Evolutionary conservation across 1,139 yeast species (phyloP).

Genomic region (Candida sojae): DNA sequence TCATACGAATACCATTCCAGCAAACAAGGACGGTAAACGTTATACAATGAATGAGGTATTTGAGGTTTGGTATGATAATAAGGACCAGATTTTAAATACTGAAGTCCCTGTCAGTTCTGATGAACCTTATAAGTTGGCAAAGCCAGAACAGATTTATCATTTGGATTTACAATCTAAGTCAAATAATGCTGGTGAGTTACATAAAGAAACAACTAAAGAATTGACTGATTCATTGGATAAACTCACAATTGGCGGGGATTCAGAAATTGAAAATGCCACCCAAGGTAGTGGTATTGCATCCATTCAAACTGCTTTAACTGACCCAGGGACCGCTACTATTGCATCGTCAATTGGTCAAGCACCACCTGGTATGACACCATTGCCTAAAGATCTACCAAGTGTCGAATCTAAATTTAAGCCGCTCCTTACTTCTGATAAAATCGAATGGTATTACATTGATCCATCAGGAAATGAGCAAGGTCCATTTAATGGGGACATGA

Average conservation of each 20-base stretch:
- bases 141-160: conserved; percentile 40
- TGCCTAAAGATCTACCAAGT: conserved; percentile 4
- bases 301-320: conserved; percentile 2
- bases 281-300: conserved; percentile 8
- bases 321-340: conserved; percentile 6
- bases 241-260: conserved; percentile 10
- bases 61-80: conserved; percentile 52
- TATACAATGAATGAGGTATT: conserved; percentile 58
- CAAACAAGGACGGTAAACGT: conserved; percentile 37
- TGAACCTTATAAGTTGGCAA: conserved; percentile 31
- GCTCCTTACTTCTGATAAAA: conserved; percentile 34
- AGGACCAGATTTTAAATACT: conserved; percentile 30
- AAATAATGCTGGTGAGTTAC: neutral
- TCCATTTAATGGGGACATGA: conserved; percentile 70
- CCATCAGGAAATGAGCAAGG: conserved; percentile 75
- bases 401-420: conserved; percentile 11
- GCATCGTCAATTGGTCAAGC: conserved; percentile 10
- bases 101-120: conserved; percentile 24
- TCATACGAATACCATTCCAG: conserved; percentile 31
- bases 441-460: conserved; percentile 75
- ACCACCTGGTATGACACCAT: conserved; percentile 21
- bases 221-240: conserved; percentile 14
- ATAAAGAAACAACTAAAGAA: conserved; percentile 1
- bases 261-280: conserved; percentile 1
- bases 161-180: conserved; percentile 27